These are phyloP conservation scores for Antitrichia curtipendula DNA, from an alignment of 225 moss, liverwort and hornwort species.

Conservation along the genomic window DNA sequence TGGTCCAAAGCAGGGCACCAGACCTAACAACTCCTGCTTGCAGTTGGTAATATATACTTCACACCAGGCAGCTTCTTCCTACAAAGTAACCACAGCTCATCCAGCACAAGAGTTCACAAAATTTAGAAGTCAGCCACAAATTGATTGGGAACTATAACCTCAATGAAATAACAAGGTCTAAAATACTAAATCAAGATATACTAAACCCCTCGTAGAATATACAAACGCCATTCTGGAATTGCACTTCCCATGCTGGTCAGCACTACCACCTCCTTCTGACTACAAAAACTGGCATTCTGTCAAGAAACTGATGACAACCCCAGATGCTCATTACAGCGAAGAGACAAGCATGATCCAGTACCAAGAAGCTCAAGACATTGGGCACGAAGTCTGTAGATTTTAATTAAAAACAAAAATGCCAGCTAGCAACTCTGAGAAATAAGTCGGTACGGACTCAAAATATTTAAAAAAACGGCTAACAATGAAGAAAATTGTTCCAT, in stretches of 20 bases:
- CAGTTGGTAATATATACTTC: not conserved
- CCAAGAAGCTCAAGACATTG: too few species aligned
- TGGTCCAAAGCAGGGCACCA: not conserved
- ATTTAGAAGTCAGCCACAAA: not conserved
- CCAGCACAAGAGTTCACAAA: too few species aligned
- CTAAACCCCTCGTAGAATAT: too few species aligned
- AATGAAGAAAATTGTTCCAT: accelerated
- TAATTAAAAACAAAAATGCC: too few species aligned
- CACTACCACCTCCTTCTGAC: not conserved
- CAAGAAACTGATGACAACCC: too few species aligned
- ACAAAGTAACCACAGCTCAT: too few species aligned
- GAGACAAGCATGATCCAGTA: not conserved
- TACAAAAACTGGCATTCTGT: not conserved
- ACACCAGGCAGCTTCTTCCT: not conserved
- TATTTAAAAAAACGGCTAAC: not conserved
- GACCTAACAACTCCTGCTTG: not conserved
- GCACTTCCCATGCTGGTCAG: not conserved
- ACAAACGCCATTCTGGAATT: not conserved
- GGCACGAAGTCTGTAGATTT: not conserved
- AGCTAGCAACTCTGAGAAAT: not conserved
- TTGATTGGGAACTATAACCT: not conserved
- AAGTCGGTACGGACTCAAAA: not conserved
- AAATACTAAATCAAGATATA: too few species aligned
- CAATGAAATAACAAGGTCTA: too few species aligned
- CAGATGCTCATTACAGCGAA: not conserved